Percentiles rank a stretch among this genome's conserved stretches.
phyloP scores from a whole-genome alignment of 176 grass and related monocot species.

The Elymus sibiricus region DNA sequence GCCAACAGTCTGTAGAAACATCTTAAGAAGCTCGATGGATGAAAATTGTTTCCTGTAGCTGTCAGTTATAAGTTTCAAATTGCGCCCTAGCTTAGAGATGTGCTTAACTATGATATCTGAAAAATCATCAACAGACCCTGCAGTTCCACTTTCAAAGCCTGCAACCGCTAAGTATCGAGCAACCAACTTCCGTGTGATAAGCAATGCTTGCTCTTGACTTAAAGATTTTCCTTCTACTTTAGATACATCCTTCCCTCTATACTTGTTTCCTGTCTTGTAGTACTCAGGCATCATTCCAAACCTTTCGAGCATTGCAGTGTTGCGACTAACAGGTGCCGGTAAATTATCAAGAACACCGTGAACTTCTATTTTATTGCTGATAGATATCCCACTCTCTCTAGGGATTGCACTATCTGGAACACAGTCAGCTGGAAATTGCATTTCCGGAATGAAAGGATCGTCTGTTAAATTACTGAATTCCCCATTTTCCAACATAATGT shows the following conservation, averaged over 20 bases:
- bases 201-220: slow-evolving; percentile 70
- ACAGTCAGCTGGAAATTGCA: slow-evolving; percentile 83
- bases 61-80: slow-evolving; percentile 79
- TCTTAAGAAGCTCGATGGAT: slow-evolving; percentile 87
- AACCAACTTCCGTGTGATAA: slow-evolving; percentile 58
- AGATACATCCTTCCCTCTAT: slow-evolving; percentile 78
- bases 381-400: slow-evolving; percentile 47
- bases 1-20: slow-evolving; percentile 89
- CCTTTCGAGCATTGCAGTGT: slow-evolving; percentile 94
- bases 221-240: slow-evolving; percentile 66
- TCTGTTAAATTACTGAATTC: slow-evolving; percentile 62
- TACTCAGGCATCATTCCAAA: slow-evolving; percentile 98
- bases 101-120: slow-evolving; percentile 75
- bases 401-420: slow-evolving; percentile 86
- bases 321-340: slow-evolving; percentile 69
- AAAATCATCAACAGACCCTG: slow-evolving; percentile 68
- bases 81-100: slow-evolving; percentile 68
- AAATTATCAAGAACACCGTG: slow-evolving; percentile 94
- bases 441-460: slow-evolving; percentile 81
- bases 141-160: slow-evolving; percentile 67
- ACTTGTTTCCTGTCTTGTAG: slow-evolving; percentile 91
- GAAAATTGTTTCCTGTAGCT: slow-evolving; percentile 92
- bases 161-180: slow-evolving; percentile 44
- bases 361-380: slow-evolving; percentile 59
- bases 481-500: slow-evolving; percentile 44